These are phyloP conservation scores for Calocera viscosa DNA, from an alignment of 768 basidiomycete genomes.

Conservation along the genomic window DNA sequence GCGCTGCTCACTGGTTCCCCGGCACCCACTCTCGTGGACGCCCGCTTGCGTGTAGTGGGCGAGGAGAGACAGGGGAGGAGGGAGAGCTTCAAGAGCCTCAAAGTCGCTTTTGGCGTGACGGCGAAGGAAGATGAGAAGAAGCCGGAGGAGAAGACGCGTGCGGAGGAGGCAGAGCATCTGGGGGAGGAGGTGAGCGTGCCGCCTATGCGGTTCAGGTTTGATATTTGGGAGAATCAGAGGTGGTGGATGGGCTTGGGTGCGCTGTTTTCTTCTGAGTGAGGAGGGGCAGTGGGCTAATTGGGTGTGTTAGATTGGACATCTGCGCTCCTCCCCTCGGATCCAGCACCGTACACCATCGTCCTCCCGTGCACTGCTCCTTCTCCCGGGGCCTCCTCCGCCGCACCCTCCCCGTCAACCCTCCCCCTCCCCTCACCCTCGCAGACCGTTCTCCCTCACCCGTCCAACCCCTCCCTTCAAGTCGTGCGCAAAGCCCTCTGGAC, in stretches of 20 bases:
- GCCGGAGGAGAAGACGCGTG: background rate
- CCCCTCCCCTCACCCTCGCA: constrained; percentile 45
- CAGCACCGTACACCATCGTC: constrained; percentile 69
- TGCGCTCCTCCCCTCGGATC: constrained; percentile 76
- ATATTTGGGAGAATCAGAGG: constrained; percentile 85
- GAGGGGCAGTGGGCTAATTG: background rate
- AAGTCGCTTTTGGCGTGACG: background rate
- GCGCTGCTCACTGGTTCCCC: constrained; percentile 44
- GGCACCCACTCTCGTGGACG: constrained; percentile 28
- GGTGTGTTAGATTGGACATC: constrained; percentile 64
- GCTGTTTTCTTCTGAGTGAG: background rate
- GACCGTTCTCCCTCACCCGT: constrained; percentile 23
- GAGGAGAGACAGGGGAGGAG: background rate
- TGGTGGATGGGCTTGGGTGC: constrained; percentile 82
- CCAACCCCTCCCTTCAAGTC: constrained; percentile 29
- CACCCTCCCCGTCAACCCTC: constrained; percentile 52
- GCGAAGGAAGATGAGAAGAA: constrained; percentile 14
- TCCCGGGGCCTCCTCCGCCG: constrained; percentile 52
- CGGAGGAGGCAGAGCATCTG: constrained; percentile 8
- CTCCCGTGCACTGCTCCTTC: constrained; percentile 32
- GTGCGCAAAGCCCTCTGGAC: constrained; percentile 71
- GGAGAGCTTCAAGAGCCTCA: background rate
- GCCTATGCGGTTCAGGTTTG: constrained; percentile 55
- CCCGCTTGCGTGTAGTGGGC: background rate
- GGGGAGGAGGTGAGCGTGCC: constrained; percentile 17